Evolutionary conservation across 257 asterid genomes (phyloP).

Genomic region (Striga asiatica): DNA sequence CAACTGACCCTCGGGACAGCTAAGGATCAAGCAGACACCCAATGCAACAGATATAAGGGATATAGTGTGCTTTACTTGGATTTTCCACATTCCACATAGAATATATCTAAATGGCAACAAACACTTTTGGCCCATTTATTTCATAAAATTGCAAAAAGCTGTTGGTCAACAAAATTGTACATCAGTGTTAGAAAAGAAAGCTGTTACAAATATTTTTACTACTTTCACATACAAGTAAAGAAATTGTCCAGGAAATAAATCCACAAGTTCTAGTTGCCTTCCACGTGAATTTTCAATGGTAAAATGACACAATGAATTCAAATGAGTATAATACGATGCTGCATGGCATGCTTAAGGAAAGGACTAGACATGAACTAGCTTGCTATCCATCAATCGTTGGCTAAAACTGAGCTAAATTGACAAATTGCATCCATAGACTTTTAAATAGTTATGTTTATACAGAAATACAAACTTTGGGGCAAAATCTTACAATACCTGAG

Average conservation of each 20-base stretch:
- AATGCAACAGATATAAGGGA: not conserved
- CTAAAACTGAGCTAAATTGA: too few species aligned
- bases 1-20: not conserved
- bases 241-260: not conserved
- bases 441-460: not conserved
- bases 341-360: not conserved
- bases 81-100: not conserved
- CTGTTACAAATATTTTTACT: not conserved
- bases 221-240: not conserved
- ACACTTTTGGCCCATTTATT: not conserved
- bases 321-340: not conserved
- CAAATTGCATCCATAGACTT: not conserved
- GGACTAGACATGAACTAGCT: constrained; percentile 2
- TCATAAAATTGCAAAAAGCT: not conserved
- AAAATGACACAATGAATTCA: constrained; percentile 1
- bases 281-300: not conserved
- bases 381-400: not conserved
- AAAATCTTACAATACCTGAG: constrained; percentile 54
- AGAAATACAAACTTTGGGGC: not conserved
- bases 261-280: not conserved
- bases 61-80: not conserved
- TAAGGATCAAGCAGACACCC: not conserved
- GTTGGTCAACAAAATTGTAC: not conserved
- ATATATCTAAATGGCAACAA: not conserved
- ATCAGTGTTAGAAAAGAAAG: not conserved